These are phyloP conservation scores for Ramalina intermedia DNA, from an alignment of 495 filamentous ascomycete genomes.

Conservation along the genomic window DNA sequence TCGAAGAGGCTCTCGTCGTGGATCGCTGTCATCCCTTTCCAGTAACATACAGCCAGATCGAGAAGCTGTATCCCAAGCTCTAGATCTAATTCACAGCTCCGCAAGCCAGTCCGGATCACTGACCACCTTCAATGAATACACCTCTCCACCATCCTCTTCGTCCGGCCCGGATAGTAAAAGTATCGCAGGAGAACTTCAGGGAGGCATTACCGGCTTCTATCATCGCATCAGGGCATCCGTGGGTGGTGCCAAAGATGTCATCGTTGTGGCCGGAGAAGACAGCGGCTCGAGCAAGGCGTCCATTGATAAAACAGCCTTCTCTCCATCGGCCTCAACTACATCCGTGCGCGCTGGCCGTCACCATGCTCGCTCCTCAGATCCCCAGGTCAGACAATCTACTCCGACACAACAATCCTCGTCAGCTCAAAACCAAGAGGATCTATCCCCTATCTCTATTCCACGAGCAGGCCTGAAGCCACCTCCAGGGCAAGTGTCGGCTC, in stretches of 20 bases:
- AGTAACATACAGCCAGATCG: constrained; percentile 45
- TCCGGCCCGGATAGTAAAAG: constrained; percentile 49
- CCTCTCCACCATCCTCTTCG: constrained; percentile 31
- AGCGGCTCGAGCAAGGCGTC: constrained; percentile 21
- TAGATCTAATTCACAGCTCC: constrained; percentile 73
- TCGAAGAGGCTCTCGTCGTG: constrained; percentile 36
- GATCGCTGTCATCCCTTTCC: constrained; percentile 50
- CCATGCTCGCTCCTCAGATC: constrained; percentile 8
- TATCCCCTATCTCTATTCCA: background rate
- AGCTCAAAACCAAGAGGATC: background rate
- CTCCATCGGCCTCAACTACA: constrained; percentile 24
- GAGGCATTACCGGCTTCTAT: constrained; percentile 75
- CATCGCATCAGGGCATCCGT: constrained; percentile 68
- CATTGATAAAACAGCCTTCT: constrained; percentile 24
- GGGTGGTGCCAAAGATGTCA: constrained; percentile 49
- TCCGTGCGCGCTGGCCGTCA: background rate
- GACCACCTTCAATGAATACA: constrained; percentile 82
- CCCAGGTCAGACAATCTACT: constrained; percentile 7
- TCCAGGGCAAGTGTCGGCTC: constrained; percentile 21
- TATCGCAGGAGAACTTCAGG: constrained; percentile 57
- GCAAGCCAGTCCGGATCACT: constrained; percentile 66
- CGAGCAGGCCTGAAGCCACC: constrained; percentile 24
- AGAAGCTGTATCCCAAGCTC: constrained; percentile 53
- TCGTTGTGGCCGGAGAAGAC: constrained; percentile 23
- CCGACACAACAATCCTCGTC: background rate